Percentiles rank a stretch among this genome's conserved stretches.
Conservation (phyloP, 1,284 basidiomycete genomes). For the Mycosarcoma maydis region DNA sequence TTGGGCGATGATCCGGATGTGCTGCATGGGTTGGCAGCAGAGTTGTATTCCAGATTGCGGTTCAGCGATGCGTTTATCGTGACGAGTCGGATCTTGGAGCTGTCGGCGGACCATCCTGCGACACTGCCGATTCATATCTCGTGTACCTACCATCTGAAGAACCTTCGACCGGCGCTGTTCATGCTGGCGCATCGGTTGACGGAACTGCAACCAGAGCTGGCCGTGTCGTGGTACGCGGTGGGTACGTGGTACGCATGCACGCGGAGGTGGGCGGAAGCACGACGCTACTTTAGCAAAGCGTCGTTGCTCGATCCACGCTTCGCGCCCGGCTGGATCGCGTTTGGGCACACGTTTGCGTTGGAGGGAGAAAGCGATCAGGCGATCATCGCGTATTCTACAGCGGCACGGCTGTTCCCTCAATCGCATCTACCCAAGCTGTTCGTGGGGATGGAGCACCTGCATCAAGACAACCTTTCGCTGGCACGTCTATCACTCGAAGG, state of each 20-base stretch:
- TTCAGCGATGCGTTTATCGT: constrained; percentile 93
- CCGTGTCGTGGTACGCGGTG: constrained; percentile 97
- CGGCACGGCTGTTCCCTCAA: constrained; percentile 89
- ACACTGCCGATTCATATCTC: constrained; percentile 89
- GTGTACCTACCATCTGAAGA: constrained; percentile 93
- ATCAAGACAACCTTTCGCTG: constrained; percentile 81
- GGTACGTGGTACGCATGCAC: constrained; percentile 94
- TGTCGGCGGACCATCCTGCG: constrained; percentile 54
- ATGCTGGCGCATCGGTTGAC: constrained; percentile 95
- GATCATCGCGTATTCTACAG: constrained; percentile 96
- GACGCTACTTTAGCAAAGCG: constrained; percentile 76
- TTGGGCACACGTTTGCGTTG: constrained; percentile 94
- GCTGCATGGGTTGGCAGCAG: constrained; percentile 88
- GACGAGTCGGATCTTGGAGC: constrained; percentile 70
- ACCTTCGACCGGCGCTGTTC: constrained; percentile 90
- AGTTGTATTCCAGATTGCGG: constrained; percentile 84
- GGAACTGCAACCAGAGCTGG: constrained; percentile 84
- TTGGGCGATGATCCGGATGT: constrained; percentile 91
- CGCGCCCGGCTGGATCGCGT: constrained; percentile 95
- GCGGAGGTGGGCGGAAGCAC: constrained; percentile 73
- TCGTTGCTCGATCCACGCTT: constrained; percentile 96
- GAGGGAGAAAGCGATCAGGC: constrained; percentile 98
- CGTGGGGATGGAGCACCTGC: constrained; percentile 97
- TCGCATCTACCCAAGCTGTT: constrained; percentile 93
- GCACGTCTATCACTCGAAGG: constrained; percentile 89